Evolutionary conservation across 2,329 filamentous ascomycete genomes (phyloP), one percentile per base, ranked within the genome.

Genomic region (Trichocomaceae sp.): DNA sequence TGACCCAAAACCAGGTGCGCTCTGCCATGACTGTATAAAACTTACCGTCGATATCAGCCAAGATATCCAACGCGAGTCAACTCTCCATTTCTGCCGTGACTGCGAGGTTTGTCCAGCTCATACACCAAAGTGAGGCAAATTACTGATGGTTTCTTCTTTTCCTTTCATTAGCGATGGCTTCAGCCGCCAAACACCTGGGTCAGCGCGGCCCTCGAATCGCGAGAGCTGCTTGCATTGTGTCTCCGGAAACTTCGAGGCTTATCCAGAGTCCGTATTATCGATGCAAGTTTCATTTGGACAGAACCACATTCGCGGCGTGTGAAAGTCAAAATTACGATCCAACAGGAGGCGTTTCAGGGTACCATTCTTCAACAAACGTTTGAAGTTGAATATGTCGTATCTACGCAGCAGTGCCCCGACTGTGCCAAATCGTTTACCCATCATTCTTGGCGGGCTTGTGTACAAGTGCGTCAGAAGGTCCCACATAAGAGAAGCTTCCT

Each of bases 221-320:
- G 91, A 74, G 93, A 99, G 76, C 80, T 99, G 56, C 80, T 99
- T 52, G 91, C 93, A 5, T 76, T 99, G 47, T 99, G 93, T 72
- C 78, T 99, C 61, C 86, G 90, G 68, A 95, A 93, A 72, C 75
- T 99, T 60, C 80, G 88, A 60, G 91, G 91, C 29, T 75, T 99
- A 60, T 84, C 86, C 70, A 95, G 93, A 76, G 88, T 95, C 62
- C 83, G 93, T 58, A 93, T 99, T 66, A 91, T 96, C 66, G 93
- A 99, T 69, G 93, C 93, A 47, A 88, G 84, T 65, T 99, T 97
- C 69, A 88, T 97, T 68, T 99, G 93, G 93, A 99, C 93, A 1
- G 93, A 99, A 73, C 92, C 93, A 10, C 93, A 99, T 75, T 96
- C 91, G 64, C 81, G 90, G 67, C 81, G 93, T 69, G 81, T 97